phyloP scores from a whole-genome alignment of 1,284 basidiomycete species.

The Sphaerobolus stellatus region DNA sequence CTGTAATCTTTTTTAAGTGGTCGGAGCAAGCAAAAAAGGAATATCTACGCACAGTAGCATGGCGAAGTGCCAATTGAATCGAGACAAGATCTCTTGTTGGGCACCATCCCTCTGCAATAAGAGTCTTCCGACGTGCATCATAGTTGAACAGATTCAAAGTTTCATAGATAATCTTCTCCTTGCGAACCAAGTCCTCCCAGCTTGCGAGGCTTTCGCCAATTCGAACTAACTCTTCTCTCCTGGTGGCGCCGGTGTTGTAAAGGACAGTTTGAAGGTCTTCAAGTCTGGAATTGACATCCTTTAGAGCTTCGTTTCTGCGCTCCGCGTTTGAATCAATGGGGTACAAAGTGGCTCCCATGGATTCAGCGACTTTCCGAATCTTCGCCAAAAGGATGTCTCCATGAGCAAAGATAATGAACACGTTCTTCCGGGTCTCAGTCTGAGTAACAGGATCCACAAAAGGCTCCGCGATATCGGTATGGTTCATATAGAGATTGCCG shows the following conservation, averaged over 20 bases:
- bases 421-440: constrained; percentile 89
- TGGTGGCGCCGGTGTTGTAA: constrained; percentile 85
- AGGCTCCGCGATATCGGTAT: constrained; percentile 92
- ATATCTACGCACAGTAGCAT: constrained; percentile 72
- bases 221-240: constrained; percentile 82
- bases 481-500: constrained; percentile 99
- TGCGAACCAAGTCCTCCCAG: constrained; percentile 93
- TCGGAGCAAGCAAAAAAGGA: neutral
- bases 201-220: constrained; percentile 85
- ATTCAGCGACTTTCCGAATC: constrained; percentile 98
- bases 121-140: constrained; percentile 89
- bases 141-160: constrained; percentile 94
- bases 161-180: constrained; percentile 96
- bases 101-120: constrained; percentile 98
- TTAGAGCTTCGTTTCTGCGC: constrained; percentile 87
- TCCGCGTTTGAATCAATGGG: constrained; percentile 94
- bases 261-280: constrained; percentile 93
- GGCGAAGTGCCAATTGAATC: constrained; percentile 87
- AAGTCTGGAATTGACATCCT: constrained; percentile 85
- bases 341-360: constrained; percentile 96
- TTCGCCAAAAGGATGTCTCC: constrained; percentile 91
- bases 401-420: constrained; percentile 99
- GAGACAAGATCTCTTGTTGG: constrained; percentile 86
- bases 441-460: constrained; percentile 87
- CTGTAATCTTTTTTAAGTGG: constrained; percentile 36